phyloP scores from a whole-genome alignment of 148 eudicot genomes.

The Silene latifolia region DNA sequence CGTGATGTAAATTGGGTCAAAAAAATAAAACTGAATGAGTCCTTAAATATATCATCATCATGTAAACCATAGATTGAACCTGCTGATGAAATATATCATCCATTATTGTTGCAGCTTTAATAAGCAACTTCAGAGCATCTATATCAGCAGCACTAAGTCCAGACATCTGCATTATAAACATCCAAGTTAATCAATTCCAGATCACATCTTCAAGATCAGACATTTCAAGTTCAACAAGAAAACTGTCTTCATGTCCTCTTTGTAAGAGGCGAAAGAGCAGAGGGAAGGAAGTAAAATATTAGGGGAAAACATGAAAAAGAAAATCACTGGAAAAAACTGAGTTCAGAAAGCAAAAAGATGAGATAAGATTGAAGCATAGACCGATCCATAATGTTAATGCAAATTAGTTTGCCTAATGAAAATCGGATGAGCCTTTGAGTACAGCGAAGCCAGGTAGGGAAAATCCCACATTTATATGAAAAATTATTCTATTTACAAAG shows the following conservation, averaged over 20 bases:
- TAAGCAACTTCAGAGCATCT: slow-evolving; percentile 61
- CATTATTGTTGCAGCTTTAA: slow-evolving; percentile 67
- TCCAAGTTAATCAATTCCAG: background rate
- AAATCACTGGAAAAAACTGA: background rate
- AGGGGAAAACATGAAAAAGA: background rate
- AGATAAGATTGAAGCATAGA: background rate
- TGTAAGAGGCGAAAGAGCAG: background rate
- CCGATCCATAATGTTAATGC: background rate
- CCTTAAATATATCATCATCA: background rate
- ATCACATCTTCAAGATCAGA: background rate
- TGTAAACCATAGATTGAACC: slow-evolving; percentile 38
- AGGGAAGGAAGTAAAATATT: background rate
- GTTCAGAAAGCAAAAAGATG: background rate
- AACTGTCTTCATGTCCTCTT: background rate
- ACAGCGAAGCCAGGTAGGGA: background rate
- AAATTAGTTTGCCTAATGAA: background rate
- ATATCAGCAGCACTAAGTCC: slow-evolving; percentile 62
- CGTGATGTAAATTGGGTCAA: background rate
- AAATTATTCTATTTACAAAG: background rate
- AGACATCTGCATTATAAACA: slow-evolving; percentile 48
- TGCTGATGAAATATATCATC: slow-evolving; percentile 80
- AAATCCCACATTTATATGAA: background rate
- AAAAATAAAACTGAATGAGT: background rate
- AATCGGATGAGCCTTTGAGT: background rate
- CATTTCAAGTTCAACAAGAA: background rate